These are phyloP conservation scores for Phytophthora sansomeana DNA, from an alignment of 352 stramenopile genomes.

Conservation along the genomic window DNA sequence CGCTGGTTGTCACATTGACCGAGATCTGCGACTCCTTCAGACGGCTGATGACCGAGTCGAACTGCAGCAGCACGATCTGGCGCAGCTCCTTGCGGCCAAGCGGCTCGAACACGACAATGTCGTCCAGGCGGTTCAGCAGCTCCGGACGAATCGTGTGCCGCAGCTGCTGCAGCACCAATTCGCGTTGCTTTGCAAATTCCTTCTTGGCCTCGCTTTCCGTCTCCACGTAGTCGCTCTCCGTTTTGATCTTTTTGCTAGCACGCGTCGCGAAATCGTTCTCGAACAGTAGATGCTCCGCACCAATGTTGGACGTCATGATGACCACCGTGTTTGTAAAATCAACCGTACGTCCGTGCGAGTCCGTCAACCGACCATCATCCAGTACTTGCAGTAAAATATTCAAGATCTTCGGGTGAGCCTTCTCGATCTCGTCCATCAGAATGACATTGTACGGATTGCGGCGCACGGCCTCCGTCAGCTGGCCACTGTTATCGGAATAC, in stretches of 20 bases:
- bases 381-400: slow-evolving; percentile 97
- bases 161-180: slow-evolving; percentile 90
- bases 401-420: slow-evolving; percentile 96
- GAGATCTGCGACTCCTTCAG: slow-evolving; percentile 77
- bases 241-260: slow-evolving; percentile 70
- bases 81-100: slow-evolving; percentile 89
- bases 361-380: slow-evolving; percentile 98
- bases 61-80: slow-evolving; percentile 94
- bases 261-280: slow-evolving; percentile 59
- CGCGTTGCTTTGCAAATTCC: slow-evolving; percentile 62
- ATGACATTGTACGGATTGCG: slow-evolving; percentile 97
- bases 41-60: slow-evolving; percentile 87
- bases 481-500: slow-evolving; percentile 93
- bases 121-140: slow-evolving; percentile 97
- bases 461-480: slow-evolving; percentile 97
- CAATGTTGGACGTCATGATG: slow-evolving; percentile 98
- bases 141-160: slow-evolving; percentile 93
- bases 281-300: slow-evolving; percentile 91
- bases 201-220: slow-evolving; percentile 37
- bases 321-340: slow-evolving; percentile 98
- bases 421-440: slow-evolving; percentile 98
- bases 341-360: slow-evolving; percentile 95
- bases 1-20: slow-evolving; percentile 77
- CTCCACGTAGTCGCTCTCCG: slow-evolving; percentile 38
- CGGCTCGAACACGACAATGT: slow-evolving; percentile 97